These are phyloP conservation scores for Anisogramma anomala DNA, from an alignment of 2,329 filamentous ascomycete genomes.

Conservation along the genomic window DNA sequence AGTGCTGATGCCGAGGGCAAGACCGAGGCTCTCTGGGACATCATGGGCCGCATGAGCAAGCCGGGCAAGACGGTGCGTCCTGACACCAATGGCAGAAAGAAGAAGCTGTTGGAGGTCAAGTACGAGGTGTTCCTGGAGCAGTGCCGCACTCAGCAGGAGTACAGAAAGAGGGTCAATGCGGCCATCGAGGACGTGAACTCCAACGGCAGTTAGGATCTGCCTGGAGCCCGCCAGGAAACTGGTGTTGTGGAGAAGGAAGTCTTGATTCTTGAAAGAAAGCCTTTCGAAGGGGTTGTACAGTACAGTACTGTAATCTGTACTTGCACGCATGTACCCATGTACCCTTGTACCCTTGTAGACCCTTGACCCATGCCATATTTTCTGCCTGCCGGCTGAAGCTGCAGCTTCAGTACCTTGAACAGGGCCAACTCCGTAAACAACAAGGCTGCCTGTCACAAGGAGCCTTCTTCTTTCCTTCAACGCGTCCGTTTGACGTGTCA, in stretches of 20 bases:
- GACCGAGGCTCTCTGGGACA: constrained; percentile 82
- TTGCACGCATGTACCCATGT: too few species aligned
- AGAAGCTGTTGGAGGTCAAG: constrained; percentile 72
- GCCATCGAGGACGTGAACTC: constrained; percentile 25
- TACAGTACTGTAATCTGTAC: too few species aligned
- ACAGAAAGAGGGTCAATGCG: constrained; percentile 67
- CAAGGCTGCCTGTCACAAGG: constrained; percentile 6
- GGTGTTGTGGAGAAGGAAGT: not conserved
- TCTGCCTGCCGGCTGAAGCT: too few species aligned
- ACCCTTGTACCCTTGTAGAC: too few species aligned
- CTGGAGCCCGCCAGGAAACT: not conserved
- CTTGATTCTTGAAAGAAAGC: too few species aligned
- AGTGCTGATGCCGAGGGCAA: constrained; percentile 65
- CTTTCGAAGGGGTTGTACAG: too few species aligned
- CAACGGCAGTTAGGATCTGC: constrained; percentile 18
- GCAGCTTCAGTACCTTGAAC: too few species aligned
- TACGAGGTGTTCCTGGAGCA: constrained; percentile 95
- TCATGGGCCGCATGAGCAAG: constrained; percentile 98
- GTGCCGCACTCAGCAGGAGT: constrained; percentile 73
- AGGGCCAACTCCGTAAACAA: constrained; percentile 14
- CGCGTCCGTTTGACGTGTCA: constrained; percentile 14
- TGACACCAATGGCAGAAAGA: constrained; percentile 58
- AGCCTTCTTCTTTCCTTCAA: constrained; percentile 3
- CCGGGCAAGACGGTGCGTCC: constrained; percentile 75
- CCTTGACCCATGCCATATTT: too few species aligned